Conservation (phyloP, 352 stramenopile genomes). For the Phytophthora megakarya region DNA sequence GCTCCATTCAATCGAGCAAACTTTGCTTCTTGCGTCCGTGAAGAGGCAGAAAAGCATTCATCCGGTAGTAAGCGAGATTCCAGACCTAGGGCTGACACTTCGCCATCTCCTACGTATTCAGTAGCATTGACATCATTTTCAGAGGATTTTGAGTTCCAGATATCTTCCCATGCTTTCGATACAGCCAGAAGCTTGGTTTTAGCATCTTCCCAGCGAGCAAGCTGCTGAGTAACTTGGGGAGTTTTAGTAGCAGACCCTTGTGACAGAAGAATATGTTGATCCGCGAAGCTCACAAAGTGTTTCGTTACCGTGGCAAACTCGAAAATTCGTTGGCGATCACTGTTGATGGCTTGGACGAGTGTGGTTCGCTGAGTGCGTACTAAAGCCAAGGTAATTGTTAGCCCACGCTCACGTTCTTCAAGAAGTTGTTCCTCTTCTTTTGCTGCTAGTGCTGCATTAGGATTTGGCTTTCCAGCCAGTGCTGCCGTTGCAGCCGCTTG, state of each 20-base stretch:
- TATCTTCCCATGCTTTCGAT: slow-evolving; percentile 43
- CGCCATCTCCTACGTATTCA: slow-evolving; percentile 48
- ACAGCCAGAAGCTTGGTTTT: slow-evolving; percentile 41
- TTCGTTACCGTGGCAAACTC: slow-evolving; percentile 52
- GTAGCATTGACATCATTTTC: slow-evolving; percentile 16
- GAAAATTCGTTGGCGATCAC: slow-evolving; percentile 73
- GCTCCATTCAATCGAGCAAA: slow-evolving; percentile 55
- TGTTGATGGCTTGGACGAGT: slow-evolving; percentile 60
- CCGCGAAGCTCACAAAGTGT: slow-evolving; percentile 61
- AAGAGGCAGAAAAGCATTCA: slow-evolving; percentile 63
- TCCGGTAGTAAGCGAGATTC: slow-evolving; percentile 65
- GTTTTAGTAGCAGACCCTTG: slow-evolving; percentile 15
- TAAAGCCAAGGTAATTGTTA: slow-evolving; percentile 73
- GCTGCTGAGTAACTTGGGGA: slow-evolving; percentile 18
- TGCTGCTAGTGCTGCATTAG: slow-evolving; percentile 21
- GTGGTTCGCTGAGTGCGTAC: slow-evolving; percentile 60
- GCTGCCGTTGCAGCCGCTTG: slow-evolving; percentile 11
- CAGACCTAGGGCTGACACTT: slow-evolving; percentile 58
- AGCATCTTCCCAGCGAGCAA: slow-evolving; percentile 39
- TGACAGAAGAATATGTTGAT: slow-evolving; percentile 35
- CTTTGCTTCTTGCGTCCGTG: slow-evolving; percentile 62
- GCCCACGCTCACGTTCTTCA: slow-evolving; percentile 81
- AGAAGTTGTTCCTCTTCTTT: slow-evolving; percentile 70
- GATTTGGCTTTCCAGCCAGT: slow-evolving; percentile 13
- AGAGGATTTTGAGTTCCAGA: slow-evolving; percentile 27